A percentile compares a stretch with the other conserved stretches of the same genome.
These are phyloP conservation scores for Malbranchea cinnamomea DNA, from an alignment of 2,329 filamentous ascomycete genomes.

Conservation along the genomic window DNA sequence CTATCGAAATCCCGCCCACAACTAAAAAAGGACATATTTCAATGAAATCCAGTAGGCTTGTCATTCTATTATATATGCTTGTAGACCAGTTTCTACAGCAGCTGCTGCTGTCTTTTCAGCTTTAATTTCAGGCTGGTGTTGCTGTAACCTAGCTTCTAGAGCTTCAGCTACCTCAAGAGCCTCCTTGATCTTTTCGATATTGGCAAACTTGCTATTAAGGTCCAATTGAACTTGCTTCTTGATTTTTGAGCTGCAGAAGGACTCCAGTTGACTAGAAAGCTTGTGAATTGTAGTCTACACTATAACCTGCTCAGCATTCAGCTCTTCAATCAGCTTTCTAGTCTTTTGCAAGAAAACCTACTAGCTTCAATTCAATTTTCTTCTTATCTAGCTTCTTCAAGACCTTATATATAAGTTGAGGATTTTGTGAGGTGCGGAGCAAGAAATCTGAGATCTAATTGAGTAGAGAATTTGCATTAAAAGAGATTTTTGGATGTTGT, in stretches of 20 bases:
- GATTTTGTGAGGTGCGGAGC: neutral
- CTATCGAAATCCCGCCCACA: too few relatives aligned
- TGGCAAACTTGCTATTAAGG: slow-evolving; percentile 3
- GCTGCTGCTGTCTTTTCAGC: slow-evolving; percentile 3
- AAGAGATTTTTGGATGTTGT: too few relatives aligned
- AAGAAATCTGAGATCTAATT: neutral
- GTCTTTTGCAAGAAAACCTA: too few relatives aligned
- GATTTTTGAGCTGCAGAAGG: neutral
- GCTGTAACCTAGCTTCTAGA: too few relatives aligned
- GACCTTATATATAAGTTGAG: neutral
- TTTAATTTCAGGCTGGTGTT: neutral
- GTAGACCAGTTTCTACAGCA: neutral
- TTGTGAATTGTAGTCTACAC: too few relatives aligned
- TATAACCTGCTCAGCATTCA: too few relatives aligned
- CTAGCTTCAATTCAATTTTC: too few relatives aligned
- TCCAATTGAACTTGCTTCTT: slow-evolving; percentile 2
- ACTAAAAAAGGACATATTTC: too few relatives aligned
- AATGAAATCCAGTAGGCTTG: slow-evolving; percentile 2
- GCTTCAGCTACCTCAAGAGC: neutral
- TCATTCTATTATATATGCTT: slow-evolving; percentile 5
- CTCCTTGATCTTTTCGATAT: slow-evolving; percentile 2
- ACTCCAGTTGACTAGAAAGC: neutral
- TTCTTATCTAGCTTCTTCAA: slow-evolving; percentile 1
- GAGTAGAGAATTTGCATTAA: neutral
- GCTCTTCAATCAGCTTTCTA: too few relatives aligned